These are phyloP conservation scores for Lycium ferocissimum DNA, from an alignment of 257 asterid species.

Conservation along the genomic window DNA sequence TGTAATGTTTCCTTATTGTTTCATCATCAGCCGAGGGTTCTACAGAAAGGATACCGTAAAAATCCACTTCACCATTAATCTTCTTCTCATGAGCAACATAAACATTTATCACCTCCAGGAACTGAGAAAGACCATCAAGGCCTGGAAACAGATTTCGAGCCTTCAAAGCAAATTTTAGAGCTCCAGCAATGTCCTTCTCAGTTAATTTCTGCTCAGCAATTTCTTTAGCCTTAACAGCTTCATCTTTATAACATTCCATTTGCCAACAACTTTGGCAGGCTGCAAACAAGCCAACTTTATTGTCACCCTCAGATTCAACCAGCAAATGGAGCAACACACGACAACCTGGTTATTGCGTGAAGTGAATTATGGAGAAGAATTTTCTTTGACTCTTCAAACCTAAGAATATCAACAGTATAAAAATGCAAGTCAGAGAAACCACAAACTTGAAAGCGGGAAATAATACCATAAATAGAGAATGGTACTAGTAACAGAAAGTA, in stretches of 20 bases:
- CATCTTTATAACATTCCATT: constrained; percentile 75
- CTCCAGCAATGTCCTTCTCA: constrained; percentile 63
- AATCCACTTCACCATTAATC: constrained; percentile 56
- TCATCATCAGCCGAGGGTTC: constrained; percentile 54
- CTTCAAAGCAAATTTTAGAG: constrained; percentile 60
- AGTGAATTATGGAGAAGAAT: background rate
- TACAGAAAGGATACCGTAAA: constrained; percentile 61
- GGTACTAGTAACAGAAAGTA: background rate
- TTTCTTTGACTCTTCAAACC: constrained; percentile 11
- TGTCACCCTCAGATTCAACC: constrained; percentile 8
- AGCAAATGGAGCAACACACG: background rate
- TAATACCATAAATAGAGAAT: constrained; percentile 4
- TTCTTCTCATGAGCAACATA: constrained; percentile 53
- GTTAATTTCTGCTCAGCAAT: constrained; percentile 61
- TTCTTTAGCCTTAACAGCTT: constrained; percentile 60
- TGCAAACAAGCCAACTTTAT: background rate
- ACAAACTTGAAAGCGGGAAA: background rate
- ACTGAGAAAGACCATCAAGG: constrained; percentile 70
- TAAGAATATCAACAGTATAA: constrained; percentile 17
- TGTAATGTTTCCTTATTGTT: constrained; percentile 48
- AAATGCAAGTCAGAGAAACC: background rate
- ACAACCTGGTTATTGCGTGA: background rate
- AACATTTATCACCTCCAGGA: constrained; percentile 55
- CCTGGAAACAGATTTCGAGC: constrained; percentile 63
- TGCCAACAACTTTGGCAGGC: constrained; percentile 11